Percentiles rank a stretch among this genome's conserved stretches.
Conservation (phyloP, 768 basidiomycete genomes). For the Rhizopogon sp. region DNA sequence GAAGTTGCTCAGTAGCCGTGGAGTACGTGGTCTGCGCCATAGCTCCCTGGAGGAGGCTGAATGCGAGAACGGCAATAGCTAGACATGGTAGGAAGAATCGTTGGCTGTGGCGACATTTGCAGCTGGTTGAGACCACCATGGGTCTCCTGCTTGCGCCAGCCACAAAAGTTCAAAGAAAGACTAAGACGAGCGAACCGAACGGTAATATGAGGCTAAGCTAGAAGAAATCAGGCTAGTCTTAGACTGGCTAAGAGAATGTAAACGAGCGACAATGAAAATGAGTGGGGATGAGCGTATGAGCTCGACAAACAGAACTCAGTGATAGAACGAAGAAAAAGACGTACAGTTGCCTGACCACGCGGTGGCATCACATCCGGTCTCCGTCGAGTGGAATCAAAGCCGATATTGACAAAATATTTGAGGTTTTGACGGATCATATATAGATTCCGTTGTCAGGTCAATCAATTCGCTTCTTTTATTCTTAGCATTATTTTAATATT, state of each 20-base stretch:
- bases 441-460: too few relatives aligned
- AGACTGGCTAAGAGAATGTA: background rate
- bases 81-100: background rate
- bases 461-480: too few relatives aligned
- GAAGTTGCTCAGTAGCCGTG: conserved; percentile 7
- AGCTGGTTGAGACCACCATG: background rate
- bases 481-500: too few relatives aligned
- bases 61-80: background rate
- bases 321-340: background rate
- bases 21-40: background rate
- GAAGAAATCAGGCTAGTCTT: background rate
- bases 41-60: background rate
- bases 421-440: too few relatives aligned
- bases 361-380: too few relatives aligned
- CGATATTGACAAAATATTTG: too few relatives aligned
- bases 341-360: too few relatives aligned
- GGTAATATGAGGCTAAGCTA: background rate
- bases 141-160: background rate
- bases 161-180: background rate
- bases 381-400: too few relatives aligned
- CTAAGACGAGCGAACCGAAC: background rate
- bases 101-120: background rate
- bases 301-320: background rate
- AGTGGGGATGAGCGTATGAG: background rate
- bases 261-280: background rate